Base-by-base conservation (phyloP, 1,139 yeast species). In the Kurtzmaniella quercitrusa region DNA sequence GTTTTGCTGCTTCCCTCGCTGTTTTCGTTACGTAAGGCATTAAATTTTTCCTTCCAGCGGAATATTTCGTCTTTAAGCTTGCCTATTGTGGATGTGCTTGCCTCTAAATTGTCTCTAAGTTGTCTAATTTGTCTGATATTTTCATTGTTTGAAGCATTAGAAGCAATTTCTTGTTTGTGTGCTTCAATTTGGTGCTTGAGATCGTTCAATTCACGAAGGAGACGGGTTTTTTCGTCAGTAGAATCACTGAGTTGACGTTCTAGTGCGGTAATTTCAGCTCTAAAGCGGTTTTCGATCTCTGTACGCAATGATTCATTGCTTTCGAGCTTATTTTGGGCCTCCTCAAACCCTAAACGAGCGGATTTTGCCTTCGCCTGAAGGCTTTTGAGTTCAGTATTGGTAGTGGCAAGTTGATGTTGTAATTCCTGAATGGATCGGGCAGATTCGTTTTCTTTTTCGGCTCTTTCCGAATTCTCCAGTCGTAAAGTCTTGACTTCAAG, bases 401-500 rank as follows among this genome's bases (percentile, higher is more conserved):
- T 15, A 8, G 23, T 4, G 11, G 29, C 16, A 41, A 42, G 21
- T 46, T 46, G 3, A 46, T 46, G 23, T 45, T 50, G 52, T 49
- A 50, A 12, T 25, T 34, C 19, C 34, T 38, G 14, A 42, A 25
- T 37, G 44, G 51, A 11, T 25, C 25, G 4, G 16, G 17, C 25
- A 45, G 16, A 46, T 16, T 47, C 18, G 14, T 27, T 6, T 12
- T 27, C 42, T 37, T 34, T 43, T 12, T 41, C 41, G 14, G 43
- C 42, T 37, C 25, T 43, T 12, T 41, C 41, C 12, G 46, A 23
- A 12, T 10, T n/a, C 5, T 47, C 45, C 39, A 38, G 25, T 27
- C 42, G 44, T 9, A 46, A 38, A 6, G 17, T 37, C 15, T 42
- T 38, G 29, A 48, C 40, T 29, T 46, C 43, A 2, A 42, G 38